These are phyloP conservation scores for Powellomyces hirtus DNA, from an alignment of 192 early-diverging fungal genomes.

Conservation along the genomic window DNA sequence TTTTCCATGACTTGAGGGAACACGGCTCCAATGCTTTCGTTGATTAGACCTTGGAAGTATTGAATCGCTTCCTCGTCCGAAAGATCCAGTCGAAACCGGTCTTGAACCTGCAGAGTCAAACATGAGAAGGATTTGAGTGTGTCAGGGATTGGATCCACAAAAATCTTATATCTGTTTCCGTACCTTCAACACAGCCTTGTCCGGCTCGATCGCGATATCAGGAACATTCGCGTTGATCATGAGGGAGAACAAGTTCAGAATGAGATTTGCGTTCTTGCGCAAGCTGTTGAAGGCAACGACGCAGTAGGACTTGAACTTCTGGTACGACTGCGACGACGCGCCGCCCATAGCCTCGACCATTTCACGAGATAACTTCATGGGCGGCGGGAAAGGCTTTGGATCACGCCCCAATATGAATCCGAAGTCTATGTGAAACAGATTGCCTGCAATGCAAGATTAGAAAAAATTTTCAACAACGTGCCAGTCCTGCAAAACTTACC, in stretches of 20 bases:
- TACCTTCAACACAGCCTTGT: slow-evolving; percentile 93
- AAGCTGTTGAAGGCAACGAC: slow-evolving; percentile 94
- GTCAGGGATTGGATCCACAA: background rate
- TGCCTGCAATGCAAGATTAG: slow-evolving; percentile 44
- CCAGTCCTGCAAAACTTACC: slow-evolving; percentile 50
- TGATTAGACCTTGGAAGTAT: slow-evolving; percentile 88
- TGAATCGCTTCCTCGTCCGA: slow-evolving; percentile 90
- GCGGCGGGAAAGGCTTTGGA: slow-evolving; percentile 99
- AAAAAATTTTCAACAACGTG: background rate
- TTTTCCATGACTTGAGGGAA: slow-evolving; percentile 98
- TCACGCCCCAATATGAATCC: slow-evolving; percentile 98
- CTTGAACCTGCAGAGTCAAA: slow-evolving; percentile 71
- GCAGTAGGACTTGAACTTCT: slow-evolving; percentile 89
- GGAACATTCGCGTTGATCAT: slow-evolving; percentile 98
- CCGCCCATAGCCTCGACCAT: slow-evolving; percentile 99
- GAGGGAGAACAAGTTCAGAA: slow-evolving; percentile 94
- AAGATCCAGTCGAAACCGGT: slow-evolving; percentile 91
- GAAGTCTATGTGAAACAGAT: slow-evolving; percentile 98
- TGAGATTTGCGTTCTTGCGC: slow-evolving; percentile 90
- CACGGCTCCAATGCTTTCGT: slow-evolving; percentile 89
- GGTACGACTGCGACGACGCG: slow-evolving; percentile 80
- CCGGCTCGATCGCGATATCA: slow-evolving; percentile 97
- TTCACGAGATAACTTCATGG: slow-evolving; percentile 99
- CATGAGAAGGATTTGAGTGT: background rate
- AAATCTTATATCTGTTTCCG: background rate